phyloP scores from a whole-genome alignment of 352 stramenopile genomes.

The Achlya hypogyna region DNA sequence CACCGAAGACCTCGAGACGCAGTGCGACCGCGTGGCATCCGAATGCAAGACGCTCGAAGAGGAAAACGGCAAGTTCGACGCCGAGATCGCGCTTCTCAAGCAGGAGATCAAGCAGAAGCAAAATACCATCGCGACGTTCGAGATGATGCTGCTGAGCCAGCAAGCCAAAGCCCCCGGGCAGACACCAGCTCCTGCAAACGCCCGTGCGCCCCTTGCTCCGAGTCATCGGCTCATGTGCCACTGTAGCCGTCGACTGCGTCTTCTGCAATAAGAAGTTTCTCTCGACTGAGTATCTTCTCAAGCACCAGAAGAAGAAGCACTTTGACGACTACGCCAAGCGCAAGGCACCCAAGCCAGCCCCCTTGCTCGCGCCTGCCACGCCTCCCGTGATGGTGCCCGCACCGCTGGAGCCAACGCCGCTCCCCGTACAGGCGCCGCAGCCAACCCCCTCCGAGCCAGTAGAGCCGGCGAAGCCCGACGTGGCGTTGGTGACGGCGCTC shows the following conservation, averaged over 20 bases:
- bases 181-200: neutral
- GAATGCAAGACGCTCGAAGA: slow-evolving; percentile 53
- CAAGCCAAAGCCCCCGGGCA: neutral
- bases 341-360: neutral
- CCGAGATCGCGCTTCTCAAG: slow-evolving; percentile 52
- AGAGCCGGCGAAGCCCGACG: neutral
- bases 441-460: neutral
- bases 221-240: too few species aligned
- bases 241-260: slow-evolving; percentile 41
- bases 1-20: slow-evolving; percentile 49
- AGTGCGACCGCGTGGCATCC: slow-evolving; percentile 48
- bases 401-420: neutral
- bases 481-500: neutral
- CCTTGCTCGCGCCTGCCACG: neutral
- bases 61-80: slow-evolving; percentile 52
- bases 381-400: neutral
- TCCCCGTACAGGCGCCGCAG: too few species aligned
- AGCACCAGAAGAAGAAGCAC: slow-evolving; percentile 58
- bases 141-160: slow-evolving; percentile 63
- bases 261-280: slow-evolving; percentile 72
- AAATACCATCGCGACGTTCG: slow-evolving; percentile 67
- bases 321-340: slow-evolving; percentile 15
- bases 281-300: slow-evolving; percentile 57
- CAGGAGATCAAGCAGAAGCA: slow-evolving; percentile 75
- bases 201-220: neutral